phyloP scores from a whole-genome alignment of 306 rosid genomes.

The Adenanthera pavonina region DNA sequence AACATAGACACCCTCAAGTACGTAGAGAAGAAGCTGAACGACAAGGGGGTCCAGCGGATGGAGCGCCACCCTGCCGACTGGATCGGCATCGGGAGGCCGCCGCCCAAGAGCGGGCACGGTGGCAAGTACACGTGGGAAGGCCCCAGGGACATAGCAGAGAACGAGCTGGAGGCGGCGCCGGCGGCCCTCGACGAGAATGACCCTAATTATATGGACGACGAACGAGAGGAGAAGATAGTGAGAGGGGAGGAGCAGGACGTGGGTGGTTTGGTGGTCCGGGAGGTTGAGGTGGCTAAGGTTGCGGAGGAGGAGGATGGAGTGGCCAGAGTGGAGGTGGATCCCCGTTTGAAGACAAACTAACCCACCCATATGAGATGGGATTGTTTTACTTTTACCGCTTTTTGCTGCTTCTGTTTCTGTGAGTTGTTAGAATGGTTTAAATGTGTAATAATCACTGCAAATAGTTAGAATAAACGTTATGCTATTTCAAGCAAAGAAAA shows the following conservation, averaged over 20 bases:
- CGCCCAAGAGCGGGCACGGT: slow-evolving; percentile 76
- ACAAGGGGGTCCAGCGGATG: slow-evolving; percentile 65
- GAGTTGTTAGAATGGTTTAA: background rate
- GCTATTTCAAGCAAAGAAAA: no score
- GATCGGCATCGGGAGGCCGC: slow-evolving; percentile 49
- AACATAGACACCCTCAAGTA: slow-evolving; percentile 65
- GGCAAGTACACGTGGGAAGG: slow-evolving; percentile 97
- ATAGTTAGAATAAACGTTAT: no score
- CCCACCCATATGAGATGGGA: no score
- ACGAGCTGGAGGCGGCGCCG: slow-evolving; percentile 50
- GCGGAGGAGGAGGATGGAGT: slow-evolving; percentile 52
- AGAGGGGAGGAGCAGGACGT: slow-evolving; percentile 37
- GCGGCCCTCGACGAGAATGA: slow-evolving; percentile 76
- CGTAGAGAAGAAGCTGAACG: slow-evolving; percentile 70
- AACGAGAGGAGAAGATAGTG: slow-evolving; percentile 10
- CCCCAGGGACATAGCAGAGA: slow-evolving; percentile 51
- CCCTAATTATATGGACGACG: slow-evolving; percentile 80
- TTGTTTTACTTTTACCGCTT: background rate
- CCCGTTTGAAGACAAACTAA: slow-evolving; percentile 44
- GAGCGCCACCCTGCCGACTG: slow-evolving; percentile 80
- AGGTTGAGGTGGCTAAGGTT: slow-evolving; percentile 64
- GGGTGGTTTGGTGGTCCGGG: slow-evolving; percentile 58
- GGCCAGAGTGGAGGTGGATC: slow-evolving; percentile 74
- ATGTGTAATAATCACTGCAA: background rate
- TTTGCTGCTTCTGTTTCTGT: background rate